Base-by-base conservation (phyloP, 1,284 basidiomycete species). In the Leccinum solheimii region DNA sequence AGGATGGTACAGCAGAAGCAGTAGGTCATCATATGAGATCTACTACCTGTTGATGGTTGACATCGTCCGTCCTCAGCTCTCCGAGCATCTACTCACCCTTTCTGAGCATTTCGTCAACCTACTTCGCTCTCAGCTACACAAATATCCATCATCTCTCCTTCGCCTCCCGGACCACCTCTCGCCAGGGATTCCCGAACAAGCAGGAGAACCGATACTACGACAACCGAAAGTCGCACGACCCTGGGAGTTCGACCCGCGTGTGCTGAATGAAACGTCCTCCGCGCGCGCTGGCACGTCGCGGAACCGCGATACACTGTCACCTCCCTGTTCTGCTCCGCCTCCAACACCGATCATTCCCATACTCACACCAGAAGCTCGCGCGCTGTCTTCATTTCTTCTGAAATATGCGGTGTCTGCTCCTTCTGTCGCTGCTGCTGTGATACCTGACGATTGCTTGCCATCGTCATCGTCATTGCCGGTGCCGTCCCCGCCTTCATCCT, bases 271-370 rank as follows among this genome's bases (percentile, higher is more conserved):
- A 3, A 6, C 21, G 6, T 49, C 30, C 2, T 49, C 32, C 2
- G 1, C 21, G 9, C 53, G 14, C 5, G 9, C 49, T 14, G 16
- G 50, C 6, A 23, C 45, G 36, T 34, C 38, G 2, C 27, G 14
- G 13, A 30, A 27, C 32, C 30, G 51, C 34, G 26, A 27, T 7
- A 14, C 32, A 16, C 7, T 3, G 1, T n/a, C 51, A 7, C 5
- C 6, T 10, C 16, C 26, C 11, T 7, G 1, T 8, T 34, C 26
- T 4, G 53, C 49, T 34, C 50, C 60, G 62, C 59, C 74, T 50
- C 49, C 49, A 75, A 80, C 86, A 1, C 94, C 94, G 0, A 98
- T 99, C 64, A 84, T 96, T 58, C 94, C 95, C 0, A 80, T 98
- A 51, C 78, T 96, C 62, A 95, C 94, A 0, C 78, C 86, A 1